Conservation (phyloP, 2,329 filamentous ascomycete genomes). For the Lomentospora prolificans region DNA sequence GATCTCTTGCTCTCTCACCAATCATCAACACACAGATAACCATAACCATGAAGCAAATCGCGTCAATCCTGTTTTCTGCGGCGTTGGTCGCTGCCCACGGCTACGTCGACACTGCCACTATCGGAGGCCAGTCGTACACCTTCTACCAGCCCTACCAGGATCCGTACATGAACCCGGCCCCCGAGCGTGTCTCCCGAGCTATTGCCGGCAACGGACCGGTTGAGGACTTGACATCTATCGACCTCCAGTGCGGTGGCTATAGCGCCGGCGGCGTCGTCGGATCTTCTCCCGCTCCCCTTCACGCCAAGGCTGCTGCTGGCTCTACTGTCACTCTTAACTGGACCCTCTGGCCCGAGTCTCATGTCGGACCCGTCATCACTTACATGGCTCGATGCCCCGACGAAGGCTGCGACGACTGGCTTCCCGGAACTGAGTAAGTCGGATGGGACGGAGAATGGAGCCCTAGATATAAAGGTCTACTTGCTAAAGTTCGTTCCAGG, state of each 20-base stretch:
- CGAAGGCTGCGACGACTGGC: conserved; percentile 11
- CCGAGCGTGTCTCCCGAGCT: conserved; percentile 43
- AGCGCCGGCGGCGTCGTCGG: conserved; percentile 36
- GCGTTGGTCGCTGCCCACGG: conserved; percentile 37
- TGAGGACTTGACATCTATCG: conserved; percentile 38
- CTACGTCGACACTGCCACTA: conserved; percentile 34
- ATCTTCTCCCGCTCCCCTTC: conserved; percentile 40
- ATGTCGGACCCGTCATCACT: conserved; percentile 45
- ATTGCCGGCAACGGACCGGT: conserved; percentile 51
- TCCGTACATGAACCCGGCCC: conserved; percentile 31
- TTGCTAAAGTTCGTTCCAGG: too few species aligned
- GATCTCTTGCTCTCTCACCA: background rate
- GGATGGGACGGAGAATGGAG: too few species aligned
- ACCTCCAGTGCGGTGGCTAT: conserved; percentile 47
- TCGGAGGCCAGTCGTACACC: conserved; percentile 25
- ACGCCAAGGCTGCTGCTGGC: conserved; percentile 43
- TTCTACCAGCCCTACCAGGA: conserved; percentile 29
- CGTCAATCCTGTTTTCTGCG: conserved; percentile 21
- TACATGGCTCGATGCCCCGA: conserved; percentile 52
- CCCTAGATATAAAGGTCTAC: too few species aligned
- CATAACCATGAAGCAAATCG: conserved; percentile 9
- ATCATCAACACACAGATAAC: background rate
- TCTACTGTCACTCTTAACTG: conserved; percentile 42
- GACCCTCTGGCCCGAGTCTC: conserved; percentile 41
- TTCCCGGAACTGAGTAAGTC: conserved; percentile 25